Conservation (phyloP, 2,329 filamentous ascomycete species). For the Coniella lustricola region DNA sequence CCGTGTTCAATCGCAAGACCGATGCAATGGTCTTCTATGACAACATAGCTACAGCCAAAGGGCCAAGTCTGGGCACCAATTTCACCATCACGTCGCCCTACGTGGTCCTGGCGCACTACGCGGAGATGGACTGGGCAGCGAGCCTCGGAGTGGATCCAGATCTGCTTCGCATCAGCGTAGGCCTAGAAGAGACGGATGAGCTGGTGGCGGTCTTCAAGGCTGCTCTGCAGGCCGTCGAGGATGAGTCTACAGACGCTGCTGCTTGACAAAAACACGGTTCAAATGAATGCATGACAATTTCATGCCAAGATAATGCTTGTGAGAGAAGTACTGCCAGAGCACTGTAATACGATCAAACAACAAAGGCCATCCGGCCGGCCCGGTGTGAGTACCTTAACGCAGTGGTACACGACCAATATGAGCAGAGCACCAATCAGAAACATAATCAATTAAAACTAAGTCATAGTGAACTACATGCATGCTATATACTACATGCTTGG, state of each 20-base stretch:
- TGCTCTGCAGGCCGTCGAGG: conserved; percentile 59
- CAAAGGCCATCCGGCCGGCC: too few species aligned
- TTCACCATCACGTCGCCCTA: conserved; percentile 92
- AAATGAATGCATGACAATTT: too few species aligned
- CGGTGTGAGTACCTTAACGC: neutral
- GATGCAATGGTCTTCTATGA: conserved; percentile 82
- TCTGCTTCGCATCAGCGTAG: conserved; percentile 81
- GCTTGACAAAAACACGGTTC: neutral
- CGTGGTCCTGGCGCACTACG: conserved; percentile 83
- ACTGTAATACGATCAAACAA: neutral
- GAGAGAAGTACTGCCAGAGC: too few species aligned
- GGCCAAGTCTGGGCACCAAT: conserved; percentile 91
- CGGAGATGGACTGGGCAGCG: conserved; percentile 84
- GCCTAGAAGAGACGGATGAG: conserved; percentile 69
- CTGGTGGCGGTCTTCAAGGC: conserved; percentile 56
- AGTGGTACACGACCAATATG: neutral
- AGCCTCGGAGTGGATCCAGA: conserved; percentile 74
- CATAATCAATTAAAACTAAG: neutral
- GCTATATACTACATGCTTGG: conserved; percentile 10
- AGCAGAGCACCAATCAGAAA: neutral
- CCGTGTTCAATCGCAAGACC: conserved; percentile 64
- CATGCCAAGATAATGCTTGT: too few species aligned
- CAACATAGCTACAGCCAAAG: conserved; percentile 78
- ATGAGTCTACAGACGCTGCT: conserved; percentile 16
- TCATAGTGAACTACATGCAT: conserved; percentile 2